Conservation (phyloP, 2,329 filamentous ascomycete species). For the Mollisiaceae sp. region DNA sequence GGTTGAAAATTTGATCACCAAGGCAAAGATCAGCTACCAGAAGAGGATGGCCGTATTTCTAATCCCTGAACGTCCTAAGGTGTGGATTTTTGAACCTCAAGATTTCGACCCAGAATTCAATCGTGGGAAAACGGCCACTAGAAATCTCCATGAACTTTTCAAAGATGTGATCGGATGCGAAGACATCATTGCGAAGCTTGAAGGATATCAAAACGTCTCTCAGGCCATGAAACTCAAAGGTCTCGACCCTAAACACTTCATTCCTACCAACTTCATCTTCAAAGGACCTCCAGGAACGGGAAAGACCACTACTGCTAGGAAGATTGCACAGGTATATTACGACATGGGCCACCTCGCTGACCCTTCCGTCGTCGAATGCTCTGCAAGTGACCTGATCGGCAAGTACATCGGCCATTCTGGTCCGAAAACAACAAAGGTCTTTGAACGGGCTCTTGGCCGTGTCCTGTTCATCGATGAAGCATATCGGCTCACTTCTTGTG, state of each 20-base stretch:
- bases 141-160: conserved; percentile 53
- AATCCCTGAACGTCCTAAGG: conserved; percentile 19
- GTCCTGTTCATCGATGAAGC: conserved; percentile 65
- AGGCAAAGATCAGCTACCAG: conserved; percentile 48
- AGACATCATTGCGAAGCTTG: conserved; percentile 53
- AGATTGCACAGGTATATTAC: conserved; percentile 77
- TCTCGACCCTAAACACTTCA: conserved; percentile 54
- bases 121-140: conserved; percentile 47
- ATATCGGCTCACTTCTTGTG: conserved; percentile 53
- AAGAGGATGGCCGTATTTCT: conserved; percentile 31
- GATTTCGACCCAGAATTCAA: conserved; percentile 62
- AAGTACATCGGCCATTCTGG: conserved; percentile 73
- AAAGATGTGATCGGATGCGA: conserved; percentile 57
- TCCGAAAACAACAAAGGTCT: conserved; percentile 63
- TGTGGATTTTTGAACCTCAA: conserved; percentile 38
- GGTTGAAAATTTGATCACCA: conserved; percentile 71
- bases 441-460: conserved; percentile 59
- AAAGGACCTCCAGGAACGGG: conserved; percentile 65
- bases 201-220: conserved; percentile 53
- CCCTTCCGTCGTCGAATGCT: conserved; percentile 67
- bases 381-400: conserved; percentile 71
- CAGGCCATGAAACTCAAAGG: conserved; percentile 50
- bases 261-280: conserved; percentile 65
- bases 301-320: conserved; percentile 74
- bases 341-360: conserved; percentile 71